Evolutionary conservation across 78 protist species (phyloP).

Genomic region (Chrysochromulina tobinii): DNA sequence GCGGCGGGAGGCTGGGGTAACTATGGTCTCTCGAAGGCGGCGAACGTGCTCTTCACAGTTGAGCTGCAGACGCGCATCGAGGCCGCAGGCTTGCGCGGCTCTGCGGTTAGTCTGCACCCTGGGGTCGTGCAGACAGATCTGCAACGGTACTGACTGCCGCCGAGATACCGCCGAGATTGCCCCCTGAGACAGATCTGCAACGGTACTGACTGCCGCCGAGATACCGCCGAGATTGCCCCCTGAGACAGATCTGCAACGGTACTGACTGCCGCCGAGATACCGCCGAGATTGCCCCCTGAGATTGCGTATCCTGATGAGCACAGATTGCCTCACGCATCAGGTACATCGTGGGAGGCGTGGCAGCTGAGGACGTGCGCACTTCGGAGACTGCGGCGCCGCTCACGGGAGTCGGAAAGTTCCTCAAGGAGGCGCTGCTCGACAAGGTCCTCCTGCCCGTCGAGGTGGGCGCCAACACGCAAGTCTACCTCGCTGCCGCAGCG

Average conservation of each 20-base stretch:
- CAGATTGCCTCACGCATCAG: too few species aligned
- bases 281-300: too few species aligned
- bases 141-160: too few species aligned
- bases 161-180: too few species aligned
- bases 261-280: too few species aligned
- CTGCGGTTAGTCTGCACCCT: neutral
- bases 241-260: too few species aligned
- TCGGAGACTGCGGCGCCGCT: neutral
- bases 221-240: too few species aligned
- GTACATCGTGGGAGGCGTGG: neutral
- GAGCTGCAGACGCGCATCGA: conserved; percentile 43
- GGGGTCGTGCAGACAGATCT: neutral
- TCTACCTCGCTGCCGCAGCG: neutral
- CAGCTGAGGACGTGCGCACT: neutral
- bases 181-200: too few species aligned
- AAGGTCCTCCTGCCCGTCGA: neutral
- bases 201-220: too few species aligned
- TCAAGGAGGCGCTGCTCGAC: neutral
- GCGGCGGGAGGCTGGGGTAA: neutral
- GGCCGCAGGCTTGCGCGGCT: neutral
- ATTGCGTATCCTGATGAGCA: too few species aligned
- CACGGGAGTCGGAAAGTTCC: neutral
- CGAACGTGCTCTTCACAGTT: conserved; percentile 45
- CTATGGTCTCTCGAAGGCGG: conserved; percentile 40
- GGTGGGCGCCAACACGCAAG: neutral